Evolutionary conservation across 306 rosid species (phyloP).

Genomic region (Oxytropis ochrocephala): DNA sequence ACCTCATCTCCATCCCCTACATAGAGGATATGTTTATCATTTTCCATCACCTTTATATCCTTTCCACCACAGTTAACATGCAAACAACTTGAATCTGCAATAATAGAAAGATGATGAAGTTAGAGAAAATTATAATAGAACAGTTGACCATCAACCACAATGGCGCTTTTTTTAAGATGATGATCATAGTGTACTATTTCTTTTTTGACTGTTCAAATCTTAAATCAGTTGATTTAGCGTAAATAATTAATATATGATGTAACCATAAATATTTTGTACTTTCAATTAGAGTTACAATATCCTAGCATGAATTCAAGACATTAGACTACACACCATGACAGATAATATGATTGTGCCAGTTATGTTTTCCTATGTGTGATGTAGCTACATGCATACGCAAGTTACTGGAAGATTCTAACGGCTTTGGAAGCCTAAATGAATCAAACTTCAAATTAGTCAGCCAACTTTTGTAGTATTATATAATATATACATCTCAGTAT

Average conservation of each 20-base stretch:
- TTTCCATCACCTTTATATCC: constrained; percentile 26
- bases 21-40: constrained; percentile 23
- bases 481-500: background rate
- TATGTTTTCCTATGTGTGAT: background rate
- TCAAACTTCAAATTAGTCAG: background rate
- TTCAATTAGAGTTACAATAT: background rate
- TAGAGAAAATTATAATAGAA: background rate
- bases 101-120: constrained; percentile 6
- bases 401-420: background rate
- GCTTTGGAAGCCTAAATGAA: background rate
- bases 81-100: constrained; percentile 71
- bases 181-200: background rate
- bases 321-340: background rate
- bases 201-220: background rate
- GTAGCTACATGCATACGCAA: background rate
- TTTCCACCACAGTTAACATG: constrained; percentile 64
- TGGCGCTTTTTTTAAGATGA: constrained; percentile 3
- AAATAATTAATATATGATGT: background rate
- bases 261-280: background rate
- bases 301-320: background rate
- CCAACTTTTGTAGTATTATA: background rate
- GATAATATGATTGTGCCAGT: background rate
- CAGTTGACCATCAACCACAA: background rate
- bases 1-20: constrained; percentile 32
- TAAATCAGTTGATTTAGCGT: background rate